These are phyloP conservation scores for Cryptococcus sp. DNA, from an alignment of 1,284 basidiomycete species.

Conservation along the genomic window DNA sequence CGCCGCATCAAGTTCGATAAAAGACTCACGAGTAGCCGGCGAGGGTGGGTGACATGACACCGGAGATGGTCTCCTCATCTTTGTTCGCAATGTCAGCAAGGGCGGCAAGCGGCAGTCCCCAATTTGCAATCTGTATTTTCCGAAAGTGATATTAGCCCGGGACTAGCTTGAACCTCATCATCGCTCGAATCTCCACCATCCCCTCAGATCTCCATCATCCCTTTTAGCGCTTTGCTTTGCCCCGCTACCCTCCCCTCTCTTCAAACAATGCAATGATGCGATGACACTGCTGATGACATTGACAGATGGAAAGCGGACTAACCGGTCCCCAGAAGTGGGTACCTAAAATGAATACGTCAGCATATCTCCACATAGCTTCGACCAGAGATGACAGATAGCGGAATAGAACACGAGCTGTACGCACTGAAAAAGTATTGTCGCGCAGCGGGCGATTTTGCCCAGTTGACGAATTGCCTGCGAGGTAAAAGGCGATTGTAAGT, in stretches of 20 bases:
- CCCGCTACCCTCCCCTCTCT: not conserved
- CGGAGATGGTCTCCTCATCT: slow-evolving; percentile 91
- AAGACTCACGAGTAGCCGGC: slow-evolving; percentile 82
- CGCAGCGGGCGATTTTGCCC: slow-evolving; percentile 84
- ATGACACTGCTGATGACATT: not conserved
- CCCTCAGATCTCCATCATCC: too few relatives aligned
- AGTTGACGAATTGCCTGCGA: slow-evolving; percentile 65
- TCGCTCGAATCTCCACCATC: not conserved
- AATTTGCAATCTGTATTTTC: slow-evolving; percentile 78
- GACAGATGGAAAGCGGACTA: slow-evolving; percentile 49
- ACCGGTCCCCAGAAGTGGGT: slow-evolving; percentile 97
- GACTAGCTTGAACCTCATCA: not conserved
- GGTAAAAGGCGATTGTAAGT: too few relatives aligned
- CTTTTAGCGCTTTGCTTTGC: not conserved
- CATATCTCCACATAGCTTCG: not conserved
- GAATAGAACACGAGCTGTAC: slow-evolving; percentile 46
- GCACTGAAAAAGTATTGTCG: slow-evolving; percentile 91
- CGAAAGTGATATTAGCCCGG: too few relatives aligned
- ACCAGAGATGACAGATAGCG: slow-evolving; percentile 8
- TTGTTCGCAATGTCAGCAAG: slow-evolving; percentile 77
- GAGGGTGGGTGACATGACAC: slow-evolving; percentile 90
- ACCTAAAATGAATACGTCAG: slow-evolving; percentile 58
- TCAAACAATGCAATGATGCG: not conserved
- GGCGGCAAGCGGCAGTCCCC: slow-evolving; percentile 92
- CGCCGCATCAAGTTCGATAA: not conserved